Percentiles rank a stretch among this genome's conserved stretches.
phyloP scores from a whole-genome alignment of 306 rosid genomes.

The Coriaria nepalensis region DNA sequence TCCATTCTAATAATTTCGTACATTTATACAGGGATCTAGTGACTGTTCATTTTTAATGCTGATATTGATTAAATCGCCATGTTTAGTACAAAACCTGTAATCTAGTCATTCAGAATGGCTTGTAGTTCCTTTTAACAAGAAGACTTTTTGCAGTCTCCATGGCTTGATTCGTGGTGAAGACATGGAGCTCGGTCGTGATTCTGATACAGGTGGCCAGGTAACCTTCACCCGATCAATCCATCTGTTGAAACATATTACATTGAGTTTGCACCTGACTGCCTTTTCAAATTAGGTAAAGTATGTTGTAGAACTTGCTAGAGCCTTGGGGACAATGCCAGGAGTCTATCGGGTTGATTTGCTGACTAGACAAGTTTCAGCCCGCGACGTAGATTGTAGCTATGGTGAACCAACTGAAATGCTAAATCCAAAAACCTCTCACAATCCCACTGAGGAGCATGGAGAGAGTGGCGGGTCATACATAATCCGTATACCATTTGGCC shows the following conservation, averaged over 20 bases:
- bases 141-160: conserved; percentile 37
- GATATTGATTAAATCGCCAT: neutral
- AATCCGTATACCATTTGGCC: conserved; percentile 46
- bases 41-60: neutral
- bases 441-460: conserved; percentile 24
- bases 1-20: neutral
- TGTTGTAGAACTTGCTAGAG: conserved; percentile 48
- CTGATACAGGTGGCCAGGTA: conserved; percentile 62
- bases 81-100: neutral
- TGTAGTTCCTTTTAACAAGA: conserved; percentile 16
- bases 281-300: conserved; percentile 32
- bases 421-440: conserved; percentile 20
- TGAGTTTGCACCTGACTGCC: too few relatives aligned
- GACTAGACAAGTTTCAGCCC: conserved; percentile 44
- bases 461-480: conserved; percentile 47
- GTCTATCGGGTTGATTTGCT: conserved; percentile 50
- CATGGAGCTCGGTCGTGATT: conserved; percentile 62
- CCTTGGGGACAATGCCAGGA: conserved; percentile 48
- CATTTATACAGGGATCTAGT: neutral
- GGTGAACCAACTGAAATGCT: conserved; percentile 56
- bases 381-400: conserved; percentile 48
- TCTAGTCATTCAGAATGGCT: conserved; percentile 1
- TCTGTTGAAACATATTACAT: neutral
- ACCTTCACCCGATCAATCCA: neutral
- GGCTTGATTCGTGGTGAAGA: conserved; percentile 49